Evolutionary conservation across 805 yeast genomes (phyloP).

Genomic region (Torulaspora maleeae): DNA sequence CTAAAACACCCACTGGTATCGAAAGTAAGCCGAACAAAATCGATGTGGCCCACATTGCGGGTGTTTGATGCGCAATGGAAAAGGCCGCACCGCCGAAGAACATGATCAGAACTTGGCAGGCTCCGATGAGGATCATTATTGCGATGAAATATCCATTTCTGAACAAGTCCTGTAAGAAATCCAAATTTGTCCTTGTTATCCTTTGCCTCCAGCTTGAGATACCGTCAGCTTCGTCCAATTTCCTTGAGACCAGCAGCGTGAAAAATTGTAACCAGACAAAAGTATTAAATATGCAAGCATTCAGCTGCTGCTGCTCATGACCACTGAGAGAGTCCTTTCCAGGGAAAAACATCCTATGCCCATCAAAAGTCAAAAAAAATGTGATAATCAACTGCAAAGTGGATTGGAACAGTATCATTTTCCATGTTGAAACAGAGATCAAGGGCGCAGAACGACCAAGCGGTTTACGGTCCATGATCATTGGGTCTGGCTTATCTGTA

Average conservation of each 20-base stretch:
- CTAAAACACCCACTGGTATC: conserved; percentile 70
- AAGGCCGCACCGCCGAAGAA: conserved; percentile 97
- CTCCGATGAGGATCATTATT: conserved; percentile 71
- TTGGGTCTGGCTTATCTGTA: conserved; percentile 90
- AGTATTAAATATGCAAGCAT: conserved; percentile 87
- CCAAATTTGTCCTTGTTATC: conserved; percentile 58
- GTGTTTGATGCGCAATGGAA: conserved; percentile 72
- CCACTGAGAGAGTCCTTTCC: conserved; percentile 14
- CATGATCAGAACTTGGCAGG: conserved; percentile 86
- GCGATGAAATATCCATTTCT: conserved; percentile 77
- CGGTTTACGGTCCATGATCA: conserved; percentile 74
- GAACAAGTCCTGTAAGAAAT: conserved; percentile 76
- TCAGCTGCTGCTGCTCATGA: conserved; percentile 44
- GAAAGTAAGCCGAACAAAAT: conserved; percentile 74
- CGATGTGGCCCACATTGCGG: conserved; percentile 87
- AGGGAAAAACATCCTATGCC: conserved; percentile 52
- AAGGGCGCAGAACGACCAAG: conserved; percentile 74
- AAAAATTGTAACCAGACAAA: conserved; percentile 98
- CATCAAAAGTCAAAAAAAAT: conserved; percentile 69
- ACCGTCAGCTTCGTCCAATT: conserved; percentile 82
- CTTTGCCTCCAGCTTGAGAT: conserved; percentile 53
- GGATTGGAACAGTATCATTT: conserved; percentile 92
- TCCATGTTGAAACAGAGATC: conserved; percentile 94
- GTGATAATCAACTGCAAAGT: conserved; percentile 73
- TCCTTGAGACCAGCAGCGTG: conserved; percentile 85